Evolutionary conservation across 164 flowering plant genomes (phyloP).

Genomic region (Brasenia schreberi): DNA sequence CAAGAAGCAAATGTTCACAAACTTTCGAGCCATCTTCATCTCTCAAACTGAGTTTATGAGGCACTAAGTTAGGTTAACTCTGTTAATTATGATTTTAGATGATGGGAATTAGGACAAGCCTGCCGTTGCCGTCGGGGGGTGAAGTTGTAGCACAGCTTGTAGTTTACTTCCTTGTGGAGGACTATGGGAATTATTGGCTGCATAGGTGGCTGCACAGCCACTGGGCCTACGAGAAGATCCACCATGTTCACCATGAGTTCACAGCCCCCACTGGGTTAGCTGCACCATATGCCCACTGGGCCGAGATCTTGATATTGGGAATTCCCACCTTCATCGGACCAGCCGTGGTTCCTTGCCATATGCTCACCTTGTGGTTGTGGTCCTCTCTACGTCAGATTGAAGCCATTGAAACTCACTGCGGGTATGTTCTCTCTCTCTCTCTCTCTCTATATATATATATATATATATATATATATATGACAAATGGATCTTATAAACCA

Average conservation of each 20-base stretch:
- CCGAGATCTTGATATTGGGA: constrained; percentile 75
- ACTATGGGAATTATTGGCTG: constrained; percentile 80
- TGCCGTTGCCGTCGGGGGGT: constrained; percentile 74
- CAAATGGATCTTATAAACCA: too few species aligned
- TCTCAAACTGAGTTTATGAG: too few species aligned
- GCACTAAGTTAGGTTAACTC: too few species aligned
- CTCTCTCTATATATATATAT: too few species aligned
- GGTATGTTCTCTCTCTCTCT: too few species aligned
- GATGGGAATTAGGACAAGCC: constrained; percentile 61
- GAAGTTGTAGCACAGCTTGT: constrained; percentile 58
- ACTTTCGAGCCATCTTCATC: too few species aligned
- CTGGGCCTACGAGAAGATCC: constrained; percentile 91
- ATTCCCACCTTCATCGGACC: constrained; percentile 86
- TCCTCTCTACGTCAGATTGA: constrained; percentile 74
- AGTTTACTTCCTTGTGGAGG: constrained; percentile 71
- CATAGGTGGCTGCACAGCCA: constrained; percentile 64
- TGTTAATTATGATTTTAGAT: too few species aligned
- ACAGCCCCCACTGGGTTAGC: constrained; percentile 81
- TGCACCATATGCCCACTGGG: constrained; percentile 92
- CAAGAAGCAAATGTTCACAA: too few species aligned
- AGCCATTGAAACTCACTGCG: constrained; percentile 93
- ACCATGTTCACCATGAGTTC: constrained; percentile 75
- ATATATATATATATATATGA: too few species aligned
- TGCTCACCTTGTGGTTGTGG: constrained; percentile 91
- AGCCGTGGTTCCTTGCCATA: constrained; percentile 79